Base-by-base conservation (phyloP, 192 early-diverging fungal species). In the Backusella psychrophila region DNA sequence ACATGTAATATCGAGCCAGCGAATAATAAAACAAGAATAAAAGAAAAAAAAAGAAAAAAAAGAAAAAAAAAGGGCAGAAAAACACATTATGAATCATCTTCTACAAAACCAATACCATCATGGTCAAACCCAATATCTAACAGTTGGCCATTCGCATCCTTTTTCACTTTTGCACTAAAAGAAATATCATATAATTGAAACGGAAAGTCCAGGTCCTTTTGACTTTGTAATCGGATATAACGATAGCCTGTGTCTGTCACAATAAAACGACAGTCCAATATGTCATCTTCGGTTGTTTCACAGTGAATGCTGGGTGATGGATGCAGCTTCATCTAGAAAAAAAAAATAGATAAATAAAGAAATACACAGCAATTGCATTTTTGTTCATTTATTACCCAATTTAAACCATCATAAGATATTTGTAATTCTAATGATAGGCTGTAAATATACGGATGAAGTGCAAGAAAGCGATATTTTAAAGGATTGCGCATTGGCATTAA, bases 401-500 rank as follows among this genome's bases (percentile, higher is more conserved):
- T 23, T 31, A 52, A 49, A n/a, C 84, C 84, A 73, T 85, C 79
- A 63, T 70, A 77, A 26, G 84, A 85, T 14, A 81, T 81, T 35
- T 85, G 74, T 29, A 79, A 39, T n/a, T 38, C 63, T 1, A 78
- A 31, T 4, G 38, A 41, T 8, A 41, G 46, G 42, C 78, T 75
- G 69, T 85, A 85, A 11, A 38, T 56, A 38, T 46, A 65, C 46
- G 77, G 80, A 29, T 81, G 82, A 17, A 41, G 74, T 9, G 75
- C 66, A 12, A 81, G 35, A 23, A 81, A 69, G 17, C 80, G 72
- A 42, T 76, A 85, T 38, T 66, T 71, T 14, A 81, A 36, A 19
- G 75, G 77, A 42, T 75, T 82, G 33, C 77, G 74, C 35, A 89
- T 83, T 15, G 78, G 76, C 33, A 87, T 75, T 39, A 89, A 49